Evolutionary conservation across 495 filamentous ascomycete genomes (phyloP), one percentile per base, ranked within the genome.

Genomic region (Talaromyces trachyspermus): DNA sequence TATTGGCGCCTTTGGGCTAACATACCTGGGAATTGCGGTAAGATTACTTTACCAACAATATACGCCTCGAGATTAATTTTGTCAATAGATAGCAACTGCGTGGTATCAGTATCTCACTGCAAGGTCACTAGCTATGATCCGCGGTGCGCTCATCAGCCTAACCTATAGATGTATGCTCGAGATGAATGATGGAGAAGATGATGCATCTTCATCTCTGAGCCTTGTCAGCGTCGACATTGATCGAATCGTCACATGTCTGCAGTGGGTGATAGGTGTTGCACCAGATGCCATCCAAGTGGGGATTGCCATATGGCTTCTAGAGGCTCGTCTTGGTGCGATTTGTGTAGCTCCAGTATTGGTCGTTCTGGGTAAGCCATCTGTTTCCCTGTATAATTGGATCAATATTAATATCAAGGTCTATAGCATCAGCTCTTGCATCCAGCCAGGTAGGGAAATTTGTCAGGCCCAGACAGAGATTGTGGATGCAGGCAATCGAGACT

Each of bases 171-270:
- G 65, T 49, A 70, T 78, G 9, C 69, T 54, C 14, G 54, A 54
- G 2, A 54, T 61, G 14, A 66, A 52, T 29, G 52, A 68, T 7
- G 57, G 54, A 2, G 53, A 53, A 4, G 54, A 61, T 0, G 68
- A 69, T 43, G 55, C 66, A 35, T 59, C 71, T 5, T 61, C 73
- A 17, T 71, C 77, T 0, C 45, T 83, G 3, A 84, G 81, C 0
- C 59, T 85, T 4, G 82, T 83, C 71, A 84, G 74, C 62, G 78
- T 77, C 4, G 79, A 83, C 50, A 62, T 81, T 5, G 78, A 81
- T 51, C 54, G 75, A 20, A 72, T 81, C 26, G 65, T 64, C 7
- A 57, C 61, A 26, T 73, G 68, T 2, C 68, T 70, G 59, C 57
- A 66, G 15, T 60, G 56, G 18, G 61, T 80, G 41, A 75, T 81